Percentiles rank a stretch among this genome's conserved stretches.
Conservation (phyloP, 352 stramenopile species). For the Phytophthora europaea region DNA sequence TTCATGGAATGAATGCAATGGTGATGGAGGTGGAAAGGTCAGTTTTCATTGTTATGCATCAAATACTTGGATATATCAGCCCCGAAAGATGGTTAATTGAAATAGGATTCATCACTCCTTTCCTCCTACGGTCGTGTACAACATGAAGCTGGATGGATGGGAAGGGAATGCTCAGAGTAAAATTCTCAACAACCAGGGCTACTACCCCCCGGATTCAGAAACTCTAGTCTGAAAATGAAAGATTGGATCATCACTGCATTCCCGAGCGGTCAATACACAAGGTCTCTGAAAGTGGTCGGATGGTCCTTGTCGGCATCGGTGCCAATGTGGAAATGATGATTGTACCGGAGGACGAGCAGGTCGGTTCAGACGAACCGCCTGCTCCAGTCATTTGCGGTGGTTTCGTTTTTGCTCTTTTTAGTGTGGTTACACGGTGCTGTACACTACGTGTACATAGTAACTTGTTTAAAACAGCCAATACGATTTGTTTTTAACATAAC, state of each 20-base stretch:
- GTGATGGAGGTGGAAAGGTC: slow-evolving; percentile 63
- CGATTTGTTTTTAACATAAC: too few species aligned
- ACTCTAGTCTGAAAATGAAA: slow-evolving; percentile 93
- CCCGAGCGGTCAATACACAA: not conserved
- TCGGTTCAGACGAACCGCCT: not conserved
- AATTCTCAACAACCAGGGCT: slow-evolving; percentile 82
- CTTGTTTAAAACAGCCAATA: too few species aligned
- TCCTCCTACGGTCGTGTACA: slow-evolving; percentile 27
- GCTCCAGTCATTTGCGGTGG: not conserved
- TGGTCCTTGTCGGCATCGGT: not conserved
- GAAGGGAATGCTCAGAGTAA: slow-evolving; percentile 77
- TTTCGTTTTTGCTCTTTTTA: too few species aligned
- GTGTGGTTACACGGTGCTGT: too few species aligned
- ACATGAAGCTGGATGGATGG: not conserved
- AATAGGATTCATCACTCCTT: slow-evolving; percentile 85
- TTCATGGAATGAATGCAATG: not conserved
- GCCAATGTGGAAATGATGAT: not conserved
- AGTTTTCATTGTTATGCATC: slow-evolving; percentile 86
- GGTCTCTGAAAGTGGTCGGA: too few species aligned
- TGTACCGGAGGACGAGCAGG: not conserved
- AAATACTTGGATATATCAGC: slow-evolving; percentile 88
- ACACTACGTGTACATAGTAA: too few species aligned
- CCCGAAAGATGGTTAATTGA: slow-evolving; percentile 93
- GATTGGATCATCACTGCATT: slow-evolving; percentile 85
- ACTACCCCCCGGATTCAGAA: slow-evolving; percentile 92